phyloP scores from a whole-genome alignment of 495 filamentous ascomycete species.

The Lepidopterella palustris region DNA sequence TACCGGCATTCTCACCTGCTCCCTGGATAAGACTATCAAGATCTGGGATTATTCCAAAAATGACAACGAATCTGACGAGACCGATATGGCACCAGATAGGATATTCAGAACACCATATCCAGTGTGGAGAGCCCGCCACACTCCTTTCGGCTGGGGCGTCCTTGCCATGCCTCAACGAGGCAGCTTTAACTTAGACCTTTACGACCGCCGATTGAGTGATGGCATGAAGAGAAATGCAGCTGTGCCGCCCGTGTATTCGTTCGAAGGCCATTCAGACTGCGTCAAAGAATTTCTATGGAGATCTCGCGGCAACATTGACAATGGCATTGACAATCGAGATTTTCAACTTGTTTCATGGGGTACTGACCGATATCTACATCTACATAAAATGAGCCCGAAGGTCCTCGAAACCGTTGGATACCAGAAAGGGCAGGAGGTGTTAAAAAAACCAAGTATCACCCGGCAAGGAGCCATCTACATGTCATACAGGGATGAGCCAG shows the following conservation, averaged over 20 bases:
- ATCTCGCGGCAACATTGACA: constrained; percentile 61
- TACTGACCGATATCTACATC: constrained; percentile 70
- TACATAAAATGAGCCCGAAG: constrained; percentile 66
- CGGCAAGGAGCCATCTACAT: constrained; percentile 80
- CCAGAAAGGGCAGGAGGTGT: constrained; percentile 57
- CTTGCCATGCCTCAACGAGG: constrained; percentile 88
- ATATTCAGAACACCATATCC: constrained; percentile 77
- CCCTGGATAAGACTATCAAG: constrained; percentile 85
- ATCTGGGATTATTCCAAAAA: constrained; percentile 75
- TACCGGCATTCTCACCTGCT: constrained; percentile 74
- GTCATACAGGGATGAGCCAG: constrained; percentile 49
- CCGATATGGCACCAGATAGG: constrained; percentile 59
- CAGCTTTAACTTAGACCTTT: constrained; percentile 78
- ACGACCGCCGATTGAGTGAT: constrained; percentile 56
- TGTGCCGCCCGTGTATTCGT: constrained; percentile 58
- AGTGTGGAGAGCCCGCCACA: constrained; percentile 89
- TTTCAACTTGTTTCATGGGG: constrained; percentile 95
- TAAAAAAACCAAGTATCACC: constrained; percentile 64
- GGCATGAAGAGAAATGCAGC: constrained; percentile 43
- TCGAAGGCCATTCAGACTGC: constrained; percentile 66
- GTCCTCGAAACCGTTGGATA: constrained; percentile 69
- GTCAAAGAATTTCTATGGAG: constrained; percentile 93
- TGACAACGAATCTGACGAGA: constrained; percentile 4
- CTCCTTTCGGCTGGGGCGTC: constrained; percentile 81
- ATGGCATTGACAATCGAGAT: constrained; percentile 76